Evolutionary conservation across 306 rosid species (phyloP).

Genomic region (Vigna mungo): DNA sequence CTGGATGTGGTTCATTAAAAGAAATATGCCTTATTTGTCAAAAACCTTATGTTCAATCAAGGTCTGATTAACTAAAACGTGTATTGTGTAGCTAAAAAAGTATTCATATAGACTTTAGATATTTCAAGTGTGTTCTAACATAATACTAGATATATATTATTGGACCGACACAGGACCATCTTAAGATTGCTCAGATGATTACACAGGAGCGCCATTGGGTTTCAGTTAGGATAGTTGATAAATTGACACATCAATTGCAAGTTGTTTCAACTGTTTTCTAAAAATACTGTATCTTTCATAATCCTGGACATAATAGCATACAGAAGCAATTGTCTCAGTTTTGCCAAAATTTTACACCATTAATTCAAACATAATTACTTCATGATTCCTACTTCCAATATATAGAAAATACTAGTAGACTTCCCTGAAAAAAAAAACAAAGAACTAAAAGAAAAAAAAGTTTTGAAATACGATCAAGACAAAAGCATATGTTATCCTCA

Average conservation of each 20-base stretch:
- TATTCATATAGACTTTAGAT: no score
- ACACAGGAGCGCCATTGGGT: not conserved
- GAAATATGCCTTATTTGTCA: no score
- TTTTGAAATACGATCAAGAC: constrained; percentile 21
- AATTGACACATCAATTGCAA: not conserved
- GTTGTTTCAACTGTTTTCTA: not conserved
- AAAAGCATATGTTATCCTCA: constrained; percentile 5
- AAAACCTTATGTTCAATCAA: no score
- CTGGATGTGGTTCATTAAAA: no score
- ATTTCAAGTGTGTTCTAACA: no score
- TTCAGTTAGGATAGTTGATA: not conserved
- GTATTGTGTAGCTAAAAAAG: no score
- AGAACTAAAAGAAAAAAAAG: constrained; percentile 8
- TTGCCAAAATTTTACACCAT: not conserved
- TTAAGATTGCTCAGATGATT: not conserved
- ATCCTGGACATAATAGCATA: not conserved
- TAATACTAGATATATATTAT: no score
- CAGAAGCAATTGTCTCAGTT: not conserved
- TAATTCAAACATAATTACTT: not conserved
- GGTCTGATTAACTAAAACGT: no score
- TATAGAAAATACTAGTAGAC: not conserved
- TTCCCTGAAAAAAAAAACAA: not conserved
- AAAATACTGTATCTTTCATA: not conserved
- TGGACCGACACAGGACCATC: no score
- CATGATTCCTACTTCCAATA: not conserved